Evolutionary conservation across 1,284 basidiomycete species (phyloP).

Genomic region (Sutorius eximius): DNA sequence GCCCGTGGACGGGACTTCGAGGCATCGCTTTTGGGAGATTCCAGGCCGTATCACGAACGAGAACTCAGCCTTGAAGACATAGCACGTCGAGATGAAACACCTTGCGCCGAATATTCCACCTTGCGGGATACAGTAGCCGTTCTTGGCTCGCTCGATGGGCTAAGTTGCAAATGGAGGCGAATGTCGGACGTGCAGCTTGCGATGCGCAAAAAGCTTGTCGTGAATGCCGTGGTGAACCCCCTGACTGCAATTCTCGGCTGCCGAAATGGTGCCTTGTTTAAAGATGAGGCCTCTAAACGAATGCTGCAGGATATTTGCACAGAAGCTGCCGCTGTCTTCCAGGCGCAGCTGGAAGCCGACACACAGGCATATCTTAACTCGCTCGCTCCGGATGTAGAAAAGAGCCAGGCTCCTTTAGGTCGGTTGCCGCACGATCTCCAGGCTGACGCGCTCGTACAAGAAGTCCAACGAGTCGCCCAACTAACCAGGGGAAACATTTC

Average conservation of each 20-base stretch:
- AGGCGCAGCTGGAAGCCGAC: slow-evolving; percentile 49
- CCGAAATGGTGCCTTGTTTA: slow-evolving; percentile 75
- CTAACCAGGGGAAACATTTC: slow-evolving; percentile 67
- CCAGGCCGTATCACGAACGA: slow-evolving; percentile 38
- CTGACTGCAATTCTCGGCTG: slow-evolving; percentile 83
- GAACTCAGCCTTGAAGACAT: slow-evolving; percentile 54
- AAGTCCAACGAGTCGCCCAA: slow-evolving; percentile 56
- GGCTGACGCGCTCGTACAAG: slow-evolving; percentile 42
- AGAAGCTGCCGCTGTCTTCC: slow-evolving; percentile 63
- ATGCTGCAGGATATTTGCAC: slow-evolving; percentile 53
- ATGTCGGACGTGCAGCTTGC: slow-evolving; percentile 69
- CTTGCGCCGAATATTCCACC: slow-evolving; percentile 49
- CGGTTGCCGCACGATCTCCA: slow-evolving; percentile 45
- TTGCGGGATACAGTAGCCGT: slow-evolving; percentile 71
- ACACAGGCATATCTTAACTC: slow-evolving; percentile 40
- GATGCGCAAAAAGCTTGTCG: slow-evolving; percentile 81
- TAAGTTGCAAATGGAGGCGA: slow-evolving; percentile 69
- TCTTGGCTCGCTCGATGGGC: slow-evolving; percentile 55
- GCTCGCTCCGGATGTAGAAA: slow-evolving; percentile 32
- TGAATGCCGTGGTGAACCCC: slow-evolving; percentile 87
- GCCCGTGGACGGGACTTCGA: slow-evolving; percentile 60
- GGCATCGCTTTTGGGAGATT: slow-evolving; percentile 42
- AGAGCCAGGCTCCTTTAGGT: slow-evolving; percentile 35
- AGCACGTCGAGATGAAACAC: slow-evolving; percentile 44
- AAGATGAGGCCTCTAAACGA: slow-evolving; percentile 40